Conservation (phyloP, 2,329 filamentous ascomycete genomes). For the Cladosporium sphaerospermum region DNA sequence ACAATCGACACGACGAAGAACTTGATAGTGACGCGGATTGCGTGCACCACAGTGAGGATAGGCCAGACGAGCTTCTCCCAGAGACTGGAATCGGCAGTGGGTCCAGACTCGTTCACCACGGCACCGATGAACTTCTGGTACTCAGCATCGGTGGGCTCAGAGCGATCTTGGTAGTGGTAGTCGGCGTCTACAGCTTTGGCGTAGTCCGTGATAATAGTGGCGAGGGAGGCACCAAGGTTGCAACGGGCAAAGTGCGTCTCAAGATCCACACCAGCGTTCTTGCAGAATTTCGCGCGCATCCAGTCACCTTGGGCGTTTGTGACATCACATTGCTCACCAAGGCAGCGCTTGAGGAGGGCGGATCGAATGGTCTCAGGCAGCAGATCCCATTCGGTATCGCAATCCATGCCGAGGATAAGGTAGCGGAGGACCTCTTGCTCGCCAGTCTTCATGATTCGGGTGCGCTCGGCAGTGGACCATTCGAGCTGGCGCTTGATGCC, state of each 20-base stretch:
- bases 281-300: conserved; percentile 37
- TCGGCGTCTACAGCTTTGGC: conserved; percentile 12
- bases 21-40: conserved; percentile 39
- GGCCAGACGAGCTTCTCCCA: conserved; percentile 27
- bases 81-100: conserved; percentile 5
- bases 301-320: conserved; percentile 37
- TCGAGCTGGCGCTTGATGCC: conserved; percentile 16
- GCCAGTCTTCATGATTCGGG: conserved; percentile 34
- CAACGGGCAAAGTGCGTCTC: conserved; percentile 44
- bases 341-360: conserved; percentile 34
- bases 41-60: conserved; percentile 38
- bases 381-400: conserved; percentile 47
- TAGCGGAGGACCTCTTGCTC: conserved; percentile 39
- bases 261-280: conserved; percentile 27
- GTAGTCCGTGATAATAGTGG: conserved; percentile 16
- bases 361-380: conserved; percentile 42
- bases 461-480: conserved; percentile 30
- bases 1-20: conserved; percentile 46
- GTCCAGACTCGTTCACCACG: neutral
- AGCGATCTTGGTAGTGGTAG: conserved; percentile 19
- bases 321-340: conserved; percentile 36
- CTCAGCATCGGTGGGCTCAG: conserved; percentile 24
- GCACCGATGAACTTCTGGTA: conserved; percentile 14
- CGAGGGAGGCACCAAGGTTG: conserved; percentile 41
- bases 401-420: conserved; percentile 40